A percentile compares a stretch with the other conserved stretches of the same genome.
Conservation (phyloP, 2,329 filamentous ascomycete genomes). For the Pestalotiopsis sp. region DNA sequence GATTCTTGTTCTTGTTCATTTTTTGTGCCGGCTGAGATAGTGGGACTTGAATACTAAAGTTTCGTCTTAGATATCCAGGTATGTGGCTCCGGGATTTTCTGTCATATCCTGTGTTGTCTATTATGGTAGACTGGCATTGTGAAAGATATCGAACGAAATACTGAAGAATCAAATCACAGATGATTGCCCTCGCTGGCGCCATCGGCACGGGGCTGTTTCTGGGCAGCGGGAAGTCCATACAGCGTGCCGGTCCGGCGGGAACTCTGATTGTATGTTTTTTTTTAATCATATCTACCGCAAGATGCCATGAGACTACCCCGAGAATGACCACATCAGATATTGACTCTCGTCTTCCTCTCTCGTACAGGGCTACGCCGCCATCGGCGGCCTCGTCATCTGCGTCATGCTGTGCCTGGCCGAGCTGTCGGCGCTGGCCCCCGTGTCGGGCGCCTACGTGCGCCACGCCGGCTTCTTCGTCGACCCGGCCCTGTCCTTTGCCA, state of each 20-base stretch:
- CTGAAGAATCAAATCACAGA: constrained; percentile 31
- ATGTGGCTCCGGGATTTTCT: neutral
- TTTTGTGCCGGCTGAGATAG: neutral
- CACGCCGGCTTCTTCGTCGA: constrained; percentile 39
- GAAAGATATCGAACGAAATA: neutral
- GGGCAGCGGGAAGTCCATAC: constrained; percentile 60
- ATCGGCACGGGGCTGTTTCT: constrained; percentile 61
- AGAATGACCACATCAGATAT: neutral
- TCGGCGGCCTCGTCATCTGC: constrained; percentile 6
- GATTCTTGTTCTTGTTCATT: too few relatives aligned
- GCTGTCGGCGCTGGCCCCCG: constrained; percentile 28
- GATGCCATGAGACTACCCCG: neutral
- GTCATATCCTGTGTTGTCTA: neutral
- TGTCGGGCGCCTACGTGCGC: constrained; percentile 39
- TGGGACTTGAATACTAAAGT: too few relatives aligned
- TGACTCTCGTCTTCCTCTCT: neutral
- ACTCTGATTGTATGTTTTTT: neutral
- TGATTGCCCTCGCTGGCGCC: constrained; percentile 53
- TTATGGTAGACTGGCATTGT: too few relatives aligned
- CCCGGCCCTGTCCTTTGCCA: constrained; percentile 30
- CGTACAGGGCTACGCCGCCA: neutral
- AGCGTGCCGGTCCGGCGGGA: constrained; percentile 54
- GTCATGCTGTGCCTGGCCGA: constrained; percentile 8
- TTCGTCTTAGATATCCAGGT: neutral
- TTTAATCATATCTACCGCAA: neutral